Base-by-base conservation (phyloP, 352 stramenopile species). In the Phytophthora cactorum region DNA sequence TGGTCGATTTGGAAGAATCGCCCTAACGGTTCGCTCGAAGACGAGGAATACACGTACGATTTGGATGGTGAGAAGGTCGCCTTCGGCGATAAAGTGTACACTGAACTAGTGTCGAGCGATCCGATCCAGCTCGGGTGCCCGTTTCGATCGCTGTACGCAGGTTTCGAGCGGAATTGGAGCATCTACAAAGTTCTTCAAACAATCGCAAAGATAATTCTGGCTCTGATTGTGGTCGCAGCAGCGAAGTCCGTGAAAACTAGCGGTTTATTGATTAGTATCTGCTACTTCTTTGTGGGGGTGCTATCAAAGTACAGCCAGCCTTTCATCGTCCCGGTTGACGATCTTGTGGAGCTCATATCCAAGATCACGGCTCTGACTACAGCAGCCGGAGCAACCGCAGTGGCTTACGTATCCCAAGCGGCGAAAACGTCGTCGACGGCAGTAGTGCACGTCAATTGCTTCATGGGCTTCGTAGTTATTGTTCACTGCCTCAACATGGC, bases 121-220 rank as follows among this genome's bases (percentile, higher is more conserved):
- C 44, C 44, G 3, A 50, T 22, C 10, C 44, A 50, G 17, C 22
- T 50, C 7, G 17, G 44, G 4, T 50, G 44, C 7, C 44, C 44
- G 5, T 50, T 29, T 31, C 6, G 44, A n/a, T 29, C 44, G 9
- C 44, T 50, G 7, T 50, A 50, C 10, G 22, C n/a, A 32, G 44
- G 44, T n/a, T 50, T 50, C 9, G 44, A 50, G 22, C 22, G 22
- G 6, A 15, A 15, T 27, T 50, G 44, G 22, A 50, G 44, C 44
- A 50, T n/a, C 17, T 50, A 50, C 44, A 50, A 50, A 50, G 22
- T 50, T 2, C n/a, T 50, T 25, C 44, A 50, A 31, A 29, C 32
- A 22, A 27, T 50, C 44, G 44, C 44, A 29, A 50, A 50, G 22
- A 31, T n/a, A 7, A 8, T 50, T 25, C n/a, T 32, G 44, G 44